These are phyloP conservation scores for Fraxinus nigra DNA, from an alignment of 305 asterid species.

Conservation along the genomic window DNA sequence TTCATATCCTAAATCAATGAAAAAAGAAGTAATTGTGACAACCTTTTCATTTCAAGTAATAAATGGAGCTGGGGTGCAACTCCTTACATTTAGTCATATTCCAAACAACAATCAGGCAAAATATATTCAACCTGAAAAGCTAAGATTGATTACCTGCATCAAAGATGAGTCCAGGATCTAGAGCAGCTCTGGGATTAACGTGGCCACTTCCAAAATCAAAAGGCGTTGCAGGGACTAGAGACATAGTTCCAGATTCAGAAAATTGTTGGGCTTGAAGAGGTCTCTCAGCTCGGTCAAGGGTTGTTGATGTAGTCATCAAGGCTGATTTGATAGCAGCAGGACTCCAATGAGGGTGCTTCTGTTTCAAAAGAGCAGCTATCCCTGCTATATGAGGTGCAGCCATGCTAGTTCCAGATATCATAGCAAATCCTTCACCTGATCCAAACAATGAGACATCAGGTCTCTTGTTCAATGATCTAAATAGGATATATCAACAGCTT, in stretches of 20 bases:
- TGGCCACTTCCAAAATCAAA: constrained; percentile 98
- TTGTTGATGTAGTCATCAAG: constrained; percentile 90
- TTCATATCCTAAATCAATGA: constrained; percentile 52
- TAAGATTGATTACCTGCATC: constrained; percentile 62
- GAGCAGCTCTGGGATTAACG: constrained; percentile 93
- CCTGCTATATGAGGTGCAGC: constrained; percentile 99
- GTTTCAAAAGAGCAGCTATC: constrained; percentile 97
- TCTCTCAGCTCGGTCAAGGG: constrained; percentile 83
- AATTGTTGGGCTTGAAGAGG: constrained; percentile 91
- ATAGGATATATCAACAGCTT: background rate
- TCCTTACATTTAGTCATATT: background rate
- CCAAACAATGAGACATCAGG: constrained; percentile 20
- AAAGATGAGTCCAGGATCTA: constrained; percentile 93
- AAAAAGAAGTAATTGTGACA: background rate
- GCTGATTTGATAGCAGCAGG: constrained; percentile 98
- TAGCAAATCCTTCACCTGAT: constrained; percentile 95
- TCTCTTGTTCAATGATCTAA: background rate
- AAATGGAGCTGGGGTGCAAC: background rate
- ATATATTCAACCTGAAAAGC: background rate
- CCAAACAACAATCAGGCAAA: background rate
- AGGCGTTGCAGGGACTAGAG: constrained; percentile 85
- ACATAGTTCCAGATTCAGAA: constrained; percentile 71
- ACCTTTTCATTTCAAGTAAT: background rate
- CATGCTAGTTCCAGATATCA: constrained; percentile 99
- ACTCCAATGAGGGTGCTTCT: constrained; percentile 96